Percentiles rank a stretch among this genome's conserved stretches.
These are phyloP conservation scores for Lithospermum erythrorhizon DNA, from an alignment of 257 asterid genomes.

Conservation along the genomic window DNA sequence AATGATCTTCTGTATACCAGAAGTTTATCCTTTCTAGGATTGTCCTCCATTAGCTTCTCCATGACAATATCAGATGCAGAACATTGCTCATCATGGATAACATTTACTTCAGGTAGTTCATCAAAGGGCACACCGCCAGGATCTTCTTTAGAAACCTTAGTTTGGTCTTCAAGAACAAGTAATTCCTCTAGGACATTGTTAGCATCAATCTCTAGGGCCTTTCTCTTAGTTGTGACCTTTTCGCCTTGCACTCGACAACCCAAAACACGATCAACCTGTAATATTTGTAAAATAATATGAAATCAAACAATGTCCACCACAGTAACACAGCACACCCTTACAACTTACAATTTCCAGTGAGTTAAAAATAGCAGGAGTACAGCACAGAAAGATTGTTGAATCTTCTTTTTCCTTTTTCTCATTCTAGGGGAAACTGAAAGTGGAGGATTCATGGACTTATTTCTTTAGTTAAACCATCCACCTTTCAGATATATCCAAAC, in stretches of 20 bases:
- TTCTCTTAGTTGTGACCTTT: slow-evolving; percentile 16
- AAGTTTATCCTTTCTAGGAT: slow-evolving; percentile 26
- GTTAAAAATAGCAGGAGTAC: too few relatives aligned
- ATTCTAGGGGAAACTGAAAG: too few relatives aligned
- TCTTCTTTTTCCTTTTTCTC: neutral
- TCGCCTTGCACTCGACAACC: slow-evolving; percentile 69
- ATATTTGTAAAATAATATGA: neutral
- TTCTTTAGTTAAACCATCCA: too few relatives aligned
- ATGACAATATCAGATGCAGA: slow-evolving; percentile 32
- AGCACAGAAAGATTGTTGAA: neutral
- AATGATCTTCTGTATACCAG: slow-evolving; percentile 62
- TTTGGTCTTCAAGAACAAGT: slow-evolving; percentile 23
- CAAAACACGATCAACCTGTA: slow-evolving; percentile 79
- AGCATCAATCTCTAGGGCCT: slow-evolving; percentile 18
- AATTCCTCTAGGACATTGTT: slow-evolving; percentile 30
- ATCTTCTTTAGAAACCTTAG: slow-evolving; percentile 23
- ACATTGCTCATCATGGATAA: slow-evolving; percentile 32
- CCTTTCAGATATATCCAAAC: too few relatives aligned
- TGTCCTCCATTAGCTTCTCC: slow-evolving; percentile 24
- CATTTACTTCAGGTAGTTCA: slow-evolving; percentile 25
- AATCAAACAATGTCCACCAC: neutral
- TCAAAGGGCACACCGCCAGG: slow-evolving; percentile 29
- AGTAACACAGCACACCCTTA: neutral
- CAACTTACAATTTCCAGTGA: neutral
- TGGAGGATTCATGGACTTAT: too few relatives aligned